phyloP scores from a whole-genome alignment of 2,329 filamentous ascomycete genomes.

The Exophiala viscosa region DNA sequence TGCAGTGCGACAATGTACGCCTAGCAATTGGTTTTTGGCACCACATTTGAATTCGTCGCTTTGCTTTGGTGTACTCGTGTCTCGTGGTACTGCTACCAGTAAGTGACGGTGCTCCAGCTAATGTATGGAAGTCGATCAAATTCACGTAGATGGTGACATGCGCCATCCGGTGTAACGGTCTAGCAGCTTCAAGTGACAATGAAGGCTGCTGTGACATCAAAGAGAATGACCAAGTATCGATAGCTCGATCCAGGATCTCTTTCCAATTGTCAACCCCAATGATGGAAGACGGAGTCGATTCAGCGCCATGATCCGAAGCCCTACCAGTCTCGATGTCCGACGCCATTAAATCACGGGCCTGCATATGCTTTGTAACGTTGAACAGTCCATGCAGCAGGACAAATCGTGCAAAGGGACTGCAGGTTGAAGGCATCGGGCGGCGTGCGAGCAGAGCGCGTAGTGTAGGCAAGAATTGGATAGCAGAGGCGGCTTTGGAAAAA shows the following conservation, averaged over 20 bases:
- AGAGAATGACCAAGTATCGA: conserved; percentile 32
- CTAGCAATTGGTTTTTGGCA: conserved; percentile 24
- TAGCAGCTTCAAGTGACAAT: conserved; percentile 27
- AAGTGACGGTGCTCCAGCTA: conserved; percentile 30
- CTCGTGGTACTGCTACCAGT: conserved; percentile 23
- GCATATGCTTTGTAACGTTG: conserved; percentile 29
- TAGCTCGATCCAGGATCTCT: conserved; percentile 29
- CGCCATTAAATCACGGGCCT: conserved; percentile 27
- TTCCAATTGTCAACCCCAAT: conserved; percentile 28
- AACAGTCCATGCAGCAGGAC: conserved; percentile 31
- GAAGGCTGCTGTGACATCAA: conserved; percentile 29
- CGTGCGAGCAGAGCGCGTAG: conserved; percentile 26
- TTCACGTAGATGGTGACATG: conserved; percentile 30
- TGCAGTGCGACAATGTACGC: conserved; percentile 28
- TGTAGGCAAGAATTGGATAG: conserved; percentile 28
- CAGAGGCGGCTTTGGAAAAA: conserved; percentile 22
- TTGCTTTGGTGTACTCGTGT: conserved; percentile 25
- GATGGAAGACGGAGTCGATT: conserved; percentile 4
- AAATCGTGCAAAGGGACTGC: conserved; percentile 29
- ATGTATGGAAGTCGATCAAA: conserved; percentile 31
- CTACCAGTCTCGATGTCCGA: conserved; percentile 24
- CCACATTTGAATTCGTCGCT: conserved; percentile 27
- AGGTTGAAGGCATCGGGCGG: conserved; percentile 27
- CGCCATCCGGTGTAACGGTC: conserved; percentile 29
- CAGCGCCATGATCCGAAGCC: conserved; percentile 7